phyloP scores from a whole-genome alignment of 805 yeast species.

The Ogataea angusta region DNA sequence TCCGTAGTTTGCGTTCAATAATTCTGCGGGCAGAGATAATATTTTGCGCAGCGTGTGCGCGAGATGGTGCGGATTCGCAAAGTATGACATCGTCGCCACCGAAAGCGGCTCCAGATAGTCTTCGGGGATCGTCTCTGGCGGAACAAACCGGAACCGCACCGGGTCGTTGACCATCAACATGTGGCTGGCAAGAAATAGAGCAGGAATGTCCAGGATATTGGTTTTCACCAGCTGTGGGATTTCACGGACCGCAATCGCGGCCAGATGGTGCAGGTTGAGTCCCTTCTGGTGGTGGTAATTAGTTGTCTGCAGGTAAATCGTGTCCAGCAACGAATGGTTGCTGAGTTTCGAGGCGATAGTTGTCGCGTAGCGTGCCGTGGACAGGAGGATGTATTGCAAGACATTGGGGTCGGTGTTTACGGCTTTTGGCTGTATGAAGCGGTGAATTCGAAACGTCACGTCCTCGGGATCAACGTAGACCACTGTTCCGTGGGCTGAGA shows the following conservation, averaged over 20 bases:
- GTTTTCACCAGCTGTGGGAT: conserved; percentile 1
- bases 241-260: conserved; percentile 3
- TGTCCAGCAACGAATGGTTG: conserved; percentile 1
- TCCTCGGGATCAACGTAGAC: conserved; percentile 45
- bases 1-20: conserved; percentile 13
- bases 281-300: conserved; percentile 5
- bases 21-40: conserved; percentile 12
- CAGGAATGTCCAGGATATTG: conserved; percentile 12
- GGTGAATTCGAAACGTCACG: conserved; percentile 35
- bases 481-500: conserved; percentile 43
- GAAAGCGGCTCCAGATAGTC: conserved; percentile 21
- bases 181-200: conserved; percentile 23
- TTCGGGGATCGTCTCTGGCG: conserved; percentile 16
- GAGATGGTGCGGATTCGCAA: conserved; percentile 23
- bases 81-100: conserved; percentile 18
- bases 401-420: background rate
- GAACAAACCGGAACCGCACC: conserved; percentile 21
- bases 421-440: conserved; percentile 9
- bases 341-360: background rate
- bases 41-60: conserved; percentile 19
- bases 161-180: conserved; percentile 26
- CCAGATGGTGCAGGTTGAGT: conserved; percentile 6
- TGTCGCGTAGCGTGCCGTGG: conserved; percentile 2
- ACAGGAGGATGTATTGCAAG: conserved; percentile 2
- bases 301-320: background rate